These are phyloP conservation scores for Medicago arabica DNA, from an alignment of 306 rosid genomes.

Conservation along the genomic window DNA sequence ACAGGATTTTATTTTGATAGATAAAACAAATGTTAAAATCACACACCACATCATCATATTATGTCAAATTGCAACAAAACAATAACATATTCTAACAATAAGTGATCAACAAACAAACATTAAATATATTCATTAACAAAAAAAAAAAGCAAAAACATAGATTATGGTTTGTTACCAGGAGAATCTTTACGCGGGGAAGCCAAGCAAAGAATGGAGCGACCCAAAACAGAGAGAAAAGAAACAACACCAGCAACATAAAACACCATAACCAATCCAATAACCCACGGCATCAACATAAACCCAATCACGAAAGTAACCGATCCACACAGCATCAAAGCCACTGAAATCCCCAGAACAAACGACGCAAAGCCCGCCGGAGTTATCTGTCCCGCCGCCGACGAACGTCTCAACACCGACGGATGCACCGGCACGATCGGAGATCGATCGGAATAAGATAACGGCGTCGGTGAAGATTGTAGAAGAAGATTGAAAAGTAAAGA, in stretches of 20 bases:
- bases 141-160: too few species aligned
- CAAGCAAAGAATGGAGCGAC: constrained; percentile 71
- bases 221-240: constrained; percentile 65
- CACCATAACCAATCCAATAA: constrained; percentile 73
- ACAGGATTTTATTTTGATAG: too few species aligned
- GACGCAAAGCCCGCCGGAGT: constrained; percentile 86
- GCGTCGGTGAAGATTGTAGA: constrained; percentile 68
- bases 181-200: constrained; percentile 68
- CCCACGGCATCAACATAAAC: constrained; percentile 94
- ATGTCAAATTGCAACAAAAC: too few species aligned
- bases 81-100: too few species aligned
- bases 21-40: too few species aligned
- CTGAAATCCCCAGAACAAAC: constrained; percentile 76
- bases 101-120: too few species aligned
- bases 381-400: constrained; percentile 47
- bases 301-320: constrained; percentile 90
- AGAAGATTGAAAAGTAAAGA: constrained; percentile 77
- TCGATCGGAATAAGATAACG: constrained; percentile 53
- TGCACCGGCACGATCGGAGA: constrained; percentile 28
- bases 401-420: constrained; percentile 29
- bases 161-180: constrained; percentile 53
- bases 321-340: constrained; percentile 92
- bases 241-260: constrained; percentile 76
- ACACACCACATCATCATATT: too few species aligned
- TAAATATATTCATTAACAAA: too few species aligned